Percentiles rank a stretch among this genome's conserved stretches.
phyloP scores from a whole-genome alignment of 192 early-diverging fungal species.

The Umbelopsis vinacea region DNA sequence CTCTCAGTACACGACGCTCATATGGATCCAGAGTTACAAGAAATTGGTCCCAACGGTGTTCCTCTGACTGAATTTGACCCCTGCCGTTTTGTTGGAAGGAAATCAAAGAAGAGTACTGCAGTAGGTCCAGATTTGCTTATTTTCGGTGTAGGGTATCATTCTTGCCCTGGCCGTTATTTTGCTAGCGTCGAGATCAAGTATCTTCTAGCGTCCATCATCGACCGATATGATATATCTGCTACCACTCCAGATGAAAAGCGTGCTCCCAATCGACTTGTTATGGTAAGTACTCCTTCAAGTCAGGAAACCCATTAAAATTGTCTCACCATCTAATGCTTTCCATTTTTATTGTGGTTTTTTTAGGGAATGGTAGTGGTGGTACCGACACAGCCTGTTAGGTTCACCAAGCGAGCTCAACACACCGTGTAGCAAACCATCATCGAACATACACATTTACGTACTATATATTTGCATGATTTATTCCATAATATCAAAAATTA shows the following conservation, averaged over 20 bases:
- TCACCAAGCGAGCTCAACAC: neutral
- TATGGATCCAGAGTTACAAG: neutral
- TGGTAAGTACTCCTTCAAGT: neutral
- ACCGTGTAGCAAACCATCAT: neutral
- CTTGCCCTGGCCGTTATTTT: slow-evolving; percentile 41
- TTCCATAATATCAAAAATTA: too few species aligned
- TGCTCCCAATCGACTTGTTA: neutral
- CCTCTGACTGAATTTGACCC: slow-evolving; percentile 28
- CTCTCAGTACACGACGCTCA: neutral
- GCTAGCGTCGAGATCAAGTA: slow-evolving; percentile 32
- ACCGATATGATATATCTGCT: neutral
- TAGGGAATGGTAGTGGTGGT: neutral
- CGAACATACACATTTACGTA: neutral
- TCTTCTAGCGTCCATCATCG: neutral
- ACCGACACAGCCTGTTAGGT: neutral
- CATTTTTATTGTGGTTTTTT: neutral
- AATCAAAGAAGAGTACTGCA: slow-evolving; percentile 14
- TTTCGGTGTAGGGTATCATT: slow-evolving; percentile 36
- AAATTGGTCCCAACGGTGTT: neutral
- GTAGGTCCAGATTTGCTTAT: slow-evolving; percentile 15
- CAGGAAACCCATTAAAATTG: neutral
- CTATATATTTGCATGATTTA: neutral
- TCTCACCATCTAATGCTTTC: neutral
- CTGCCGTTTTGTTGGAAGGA: slow-evolving; percentile 21
- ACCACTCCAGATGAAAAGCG: neutral